Conservation (phyloP, 495 filamentous ascomycete genomes). For the Jackrogersella multiformis region DNA sequence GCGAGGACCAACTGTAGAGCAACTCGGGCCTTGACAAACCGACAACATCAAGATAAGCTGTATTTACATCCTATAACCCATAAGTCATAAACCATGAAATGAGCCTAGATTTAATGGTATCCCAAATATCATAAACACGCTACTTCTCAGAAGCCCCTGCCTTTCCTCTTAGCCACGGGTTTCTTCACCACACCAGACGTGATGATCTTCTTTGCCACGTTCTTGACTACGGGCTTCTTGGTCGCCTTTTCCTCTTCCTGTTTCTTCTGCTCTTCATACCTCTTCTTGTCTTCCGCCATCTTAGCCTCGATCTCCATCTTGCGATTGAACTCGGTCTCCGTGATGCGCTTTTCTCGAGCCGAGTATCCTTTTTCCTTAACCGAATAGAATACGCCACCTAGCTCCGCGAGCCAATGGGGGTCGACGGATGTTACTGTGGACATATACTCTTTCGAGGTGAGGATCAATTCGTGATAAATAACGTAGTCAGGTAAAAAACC, state of each 20-base stretch:
- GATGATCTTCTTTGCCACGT: constrained; percentile 62
- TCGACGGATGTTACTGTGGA: constrained; percentile 96
- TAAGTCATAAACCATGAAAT: constrained; percentile 17
- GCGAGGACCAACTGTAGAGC: neutral
- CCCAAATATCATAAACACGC: constrained; percentile 6
- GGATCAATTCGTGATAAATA: constrained; percentile 96
- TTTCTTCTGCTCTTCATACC: constrained; percentile 68
- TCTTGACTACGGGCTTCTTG: constrained; percentile 57
- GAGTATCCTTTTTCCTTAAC: constrained; percentile 98
- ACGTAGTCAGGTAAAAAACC: constrained; percentile 97
- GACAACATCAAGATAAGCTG: neutral
- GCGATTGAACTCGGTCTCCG: constrained; percentile 91
- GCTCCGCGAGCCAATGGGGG: constrained; percentile 96
- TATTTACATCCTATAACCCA: too few relatives aligned
- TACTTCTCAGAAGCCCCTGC: constrained; percentile 59
- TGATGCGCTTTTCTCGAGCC: constrained; percentile 85
- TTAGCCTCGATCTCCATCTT: constrained; percentile 96
- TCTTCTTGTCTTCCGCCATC: constrained; percentile 87
- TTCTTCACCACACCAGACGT: constrained; percentile 68
- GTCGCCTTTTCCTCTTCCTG: constrained; percentile 55
- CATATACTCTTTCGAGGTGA: constrained; percentile 99
- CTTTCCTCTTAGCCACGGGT: constrained; percentile 65
- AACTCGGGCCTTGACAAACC: neutral
- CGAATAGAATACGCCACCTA: constrained; percentile 98
- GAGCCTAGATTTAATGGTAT: constrained; percentile 10